A percentile compares a stretch with the other conserved stretches of the same genome.
phyloP scores from a whole-genome alignment of 345 rosid genomes.

The Cardamine occulta region DNA sequence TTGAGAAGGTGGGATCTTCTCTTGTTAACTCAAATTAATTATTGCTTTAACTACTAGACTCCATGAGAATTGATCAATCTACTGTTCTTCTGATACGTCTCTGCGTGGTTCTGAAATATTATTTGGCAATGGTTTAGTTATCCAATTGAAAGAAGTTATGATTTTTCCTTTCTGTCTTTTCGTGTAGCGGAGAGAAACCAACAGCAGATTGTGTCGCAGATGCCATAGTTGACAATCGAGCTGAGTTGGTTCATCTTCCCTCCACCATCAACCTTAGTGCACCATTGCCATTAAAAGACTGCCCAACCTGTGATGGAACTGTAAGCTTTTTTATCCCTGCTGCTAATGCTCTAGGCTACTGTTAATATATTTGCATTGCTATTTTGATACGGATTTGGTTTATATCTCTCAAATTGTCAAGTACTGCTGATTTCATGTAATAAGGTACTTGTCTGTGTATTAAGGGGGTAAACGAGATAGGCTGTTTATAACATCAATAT shows the following conservation, averaged over 20 bases:
- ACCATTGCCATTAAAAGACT: constrained; percentile 85
- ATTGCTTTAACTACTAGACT: background rate
- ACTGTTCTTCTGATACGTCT: background rate
- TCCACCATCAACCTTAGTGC: constrained; percentile 62
- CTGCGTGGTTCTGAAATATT: background rate
- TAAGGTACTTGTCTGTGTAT: constrained; percentile 16
- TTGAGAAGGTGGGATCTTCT: constrained; percentile 64
- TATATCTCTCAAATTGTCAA: constrained; percentile 14
- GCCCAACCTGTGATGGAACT: constrained; percentile 91
- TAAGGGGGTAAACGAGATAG: background rate
- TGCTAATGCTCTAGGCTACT: background rate
- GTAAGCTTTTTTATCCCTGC: constrained; percentile 49
- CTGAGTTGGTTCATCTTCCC: constrained; percentile 87
- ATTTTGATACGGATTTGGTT: constrained; percentile 7
- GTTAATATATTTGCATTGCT: background rate
- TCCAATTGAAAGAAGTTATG: background rate
- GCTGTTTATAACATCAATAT: constrained; percentile 1
- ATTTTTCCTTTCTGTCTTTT: constrained; percentile 28
- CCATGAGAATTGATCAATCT: background rate
- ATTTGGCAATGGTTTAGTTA: constrained; percentile 14
- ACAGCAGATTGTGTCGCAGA: constrained; percentile 80
- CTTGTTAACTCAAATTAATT: background rate
- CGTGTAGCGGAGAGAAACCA: constrained; percentile 85
- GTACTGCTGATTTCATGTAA: background rate
- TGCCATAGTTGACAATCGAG: constrained; percentile 83